Conservation (phyloP, 495 filamentous ascomycete genomes). For the Paragyromitra xinjiangensis region DNA sequence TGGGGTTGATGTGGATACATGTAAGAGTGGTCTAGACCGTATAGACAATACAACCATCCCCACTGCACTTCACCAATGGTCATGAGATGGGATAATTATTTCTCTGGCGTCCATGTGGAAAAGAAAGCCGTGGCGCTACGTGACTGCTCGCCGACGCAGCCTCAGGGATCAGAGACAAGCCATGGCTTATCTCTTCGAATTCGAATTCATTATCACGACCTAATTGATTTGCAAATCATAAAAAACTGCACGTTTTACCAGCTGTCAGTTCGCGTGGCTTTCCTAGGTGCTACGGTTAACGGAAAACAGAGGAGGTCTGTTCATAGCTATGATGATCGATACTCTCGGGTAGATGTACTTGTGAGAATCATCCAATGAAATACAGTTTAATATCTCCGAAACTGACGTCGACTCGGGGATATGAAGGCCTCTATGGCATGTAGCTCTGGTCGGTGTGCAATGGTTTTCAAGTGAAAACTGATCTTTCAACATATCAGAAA, state of each 20-base stretch:
- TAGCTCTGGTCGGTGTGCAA: neutral
- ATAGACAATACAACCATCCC: neutral
- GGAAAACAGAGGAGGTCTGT: neutral
- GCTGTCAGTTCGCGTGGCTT: neutral
- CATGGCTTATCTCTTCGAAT: neutral
- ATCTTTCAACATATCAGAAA: constrained; percentile 3
- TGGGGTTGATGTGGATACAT: neutral
- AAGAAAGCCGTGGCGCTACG: constrained; percentile 8
- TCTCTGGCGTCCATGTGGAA: neutral
- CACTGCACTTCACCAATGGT: neutral
- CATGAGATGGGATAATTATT: neutral
- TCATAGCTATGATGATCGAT: neutral
- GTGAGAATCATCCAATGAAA: neutral
- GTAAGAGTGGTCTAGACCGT: neutral
- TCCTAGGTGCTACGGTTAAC: neutral
- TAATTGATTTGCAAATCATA: neutral
- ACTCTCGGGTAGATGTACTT: neutral
- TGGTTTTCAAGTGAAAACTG: constrained; percentile 6
- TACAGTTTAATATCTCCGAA: neutral
- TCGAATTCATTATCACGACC: neutral
- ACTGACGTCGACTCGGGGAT: neutral
- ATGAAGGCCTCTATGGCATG: neutral
- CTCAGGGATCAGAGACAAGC: neutral
- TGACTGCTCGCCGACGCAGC: constrained; percentile 9
- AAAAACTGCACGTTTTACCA: neutral